Evolutionary conservation across 176 grass and related monocot species (phyloP).

Genomic region (Hsuehochloa calcarea): DNA sequence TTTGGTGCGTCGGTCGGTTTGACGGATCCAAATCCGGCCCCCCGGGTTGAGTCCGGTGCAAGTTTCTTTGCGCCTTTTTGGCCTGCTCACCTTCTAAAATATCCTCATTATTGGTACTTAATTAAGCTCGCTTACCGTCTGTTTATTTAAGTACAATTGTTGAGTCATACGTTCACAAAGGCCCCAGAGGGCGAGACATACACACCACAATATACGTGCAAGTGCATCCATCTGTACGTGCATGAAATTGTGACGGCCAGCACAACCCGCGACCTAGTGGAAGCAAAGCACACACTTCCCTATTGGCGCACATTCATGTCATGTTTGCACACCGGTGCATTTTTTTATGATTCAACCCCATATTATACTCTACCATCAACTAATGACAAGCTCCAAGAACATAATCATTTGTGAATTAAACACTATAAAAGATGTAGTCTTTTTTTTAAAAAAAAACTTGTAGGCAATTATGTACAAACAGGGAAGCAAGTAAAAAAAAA

Average conservation of each 20-base stretch:
- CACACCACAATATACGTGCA: background rate
- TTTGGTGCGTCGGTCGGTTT: conserved; percentile 50
- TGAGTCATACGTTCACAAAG: too few relatives aligned
- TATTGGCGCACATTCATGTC: background rate
- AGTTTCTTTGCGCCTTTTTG: conserved; percentile 31
- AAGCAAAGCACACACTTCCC: background rate
- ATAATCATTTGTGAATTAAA: background rate
- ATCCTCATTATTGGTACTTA: background rate
- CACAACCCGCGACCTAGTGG: background rate
- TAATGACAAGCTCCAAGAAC: background rate
- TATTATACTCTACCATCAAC: background rate
- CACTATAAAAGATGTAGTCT: background rate
- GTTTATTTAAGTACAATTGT: background rate
- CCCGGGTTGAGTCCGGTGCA: conserved; percentile 36
- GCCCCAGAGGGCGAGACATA: too few relatives aligned
- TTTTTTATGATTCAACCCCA: background rate
- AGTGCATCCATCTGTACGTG: background rate
- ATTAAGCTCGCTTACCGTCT: background rate
- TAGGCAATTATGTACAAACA: too few relatives aligned
- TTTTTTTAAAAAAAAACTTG: too few relatives aligned
- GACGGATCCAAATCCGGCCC: conserved; percentile 9
- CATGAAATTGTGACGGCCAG: background rate
- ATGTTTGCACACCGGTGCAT: background rate
- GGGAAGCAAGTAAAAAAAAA: too few relatives aligned
- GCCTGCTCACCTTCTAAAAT: background rate